Evolutionary conservation across 2,329 filamentous ascomycete genomes (phyloP), one percentile per base, ranked within the genome.

Genomic region (Alternaria gaisen): DNA sequence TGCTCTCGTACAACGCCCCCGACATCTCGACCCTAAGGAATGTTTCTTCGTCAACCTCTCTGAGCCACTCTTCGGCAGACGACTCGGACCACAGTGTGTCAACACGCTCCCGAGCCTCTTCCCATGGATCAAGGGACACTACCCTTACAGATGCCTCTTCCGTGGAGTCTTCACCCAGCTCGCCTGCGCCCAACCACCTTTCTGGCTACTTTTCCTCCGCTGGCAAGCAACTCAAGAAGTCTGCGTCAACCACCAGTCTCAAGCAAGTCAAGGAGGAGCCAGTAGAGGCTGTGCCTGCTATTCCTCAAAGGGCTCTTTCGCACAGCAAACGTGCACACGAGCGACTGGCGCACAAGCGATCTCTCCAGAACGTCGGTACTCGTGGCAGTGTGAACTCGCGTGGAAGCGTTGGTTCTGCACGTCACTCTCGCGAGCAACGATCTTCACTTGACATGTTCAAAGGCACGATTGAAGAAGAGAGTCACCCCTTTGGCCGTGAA

Each of bases 1-100:
- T 96, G 87, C 89, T 97, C 56, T 93, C 93, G 8, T 97, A 97
- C 85, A 94, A 94, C 75, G 94, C 95, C 10, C 94, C 94, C 52
- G 91, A 97, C 75, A 89, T 97, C 64, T 82, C 83, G 44, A 78
- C 73, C 51, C 60, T 71, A 53, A 54, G 67, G 38, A 73, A 79
- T 14, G 65, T 67, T 26, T 75, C 80, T 24, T 83, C 86, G 3
- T 80, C 84, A n/a, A 87, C 85, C 83, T 83, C 74, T 7, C 83
- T 74, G 83, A 83, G 70, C 81, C 85, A 85, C 68, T 91, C 68
- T 14, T 68, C 90, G 4, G 88, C 88, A 42, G 89, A 91, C 60
- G 91, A 94, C 66, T 93, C 90, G 5, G 91, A 94, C 69, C 83
- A 83, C 71, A 87, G 87, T 58, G 77, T 79, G 55, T 79, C 79